These are phyloP conservation scores for Ophiosphaerella herpotricha DNA, from an alignment of 2,329 filamentous ascomycete genomes.

Conservation along the genomic window DNA sequence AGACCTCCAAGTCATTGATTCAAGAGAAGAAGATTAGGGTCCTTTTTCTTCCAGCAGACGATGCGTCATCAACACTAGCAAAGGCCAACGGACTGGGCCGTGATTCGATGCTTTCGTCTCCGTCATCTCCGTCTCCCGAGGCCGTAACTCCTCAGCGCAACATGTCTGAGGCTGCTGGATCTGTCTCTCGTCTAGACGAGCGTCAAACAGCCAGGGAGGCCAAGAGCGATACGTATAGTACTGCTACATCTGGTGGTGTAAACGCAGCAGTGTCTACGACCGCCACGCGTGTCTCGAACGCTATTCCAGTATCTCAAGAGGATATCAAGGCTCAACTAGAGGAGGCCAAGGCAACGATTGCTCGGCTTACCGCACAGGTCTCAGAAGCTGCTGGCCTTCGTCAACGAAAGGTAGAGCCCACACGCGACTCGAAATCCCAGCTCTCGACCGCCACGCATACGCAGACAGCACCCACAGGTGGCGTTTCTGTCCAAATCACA, in stretches of 20 bases:
- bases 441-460: slow-evolving; percentile 57
- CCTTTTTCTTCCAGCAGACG: slow-evolving; percentile 73
- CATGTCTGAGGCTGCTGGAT: slow-evolving; percentile 38
- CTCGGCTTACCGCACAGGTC: slow-evolving; percentile 66
- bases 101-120: slow-evolving; percentile 55
- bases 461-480: slow-evolving; percentile 63
- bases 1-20: slow-evolving; percentile 74
- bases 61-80: slow-evolving; percentile 41
- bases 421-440: slow-evolving; percentile 57
- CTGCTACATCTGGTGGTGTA: slow-evolving; percentile 41
- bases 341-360: slow-evolving; percentile 75
- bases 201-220: slow-evolving; percentile 48
- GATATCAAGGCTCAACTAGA: slow-evolving; percentile 75
- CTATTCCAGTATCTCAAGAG: slow-evolving; percentile 56
- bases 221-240: slow-evolving; percentile 47
- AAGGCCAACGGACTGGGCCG: slow-evolving; percentile 42
- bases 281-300: slow-evolving; percentile 55
- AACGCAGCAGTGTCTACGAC: slow-evolving; percentile 50
- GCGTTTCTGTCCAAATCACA: slow-evolving; percentile 84
- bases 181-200: slow-evolving; percentile 47
- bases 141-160: slow-evolving; percentile 53
- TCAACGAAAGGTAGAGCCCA: slow-evolving; percentile 72
- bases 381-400: slow-evolving; percentile 65
- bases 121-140: slow-evolving; percentile 61
- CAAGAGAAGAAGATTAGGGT: slow-evolving; percentile 97